These are phyloP conservation scores for Lasiosphaeris hirsuta DNA, from an alignment of 495 filamentous ascomycete genomes.

Conservation along the genomic window DNA sequence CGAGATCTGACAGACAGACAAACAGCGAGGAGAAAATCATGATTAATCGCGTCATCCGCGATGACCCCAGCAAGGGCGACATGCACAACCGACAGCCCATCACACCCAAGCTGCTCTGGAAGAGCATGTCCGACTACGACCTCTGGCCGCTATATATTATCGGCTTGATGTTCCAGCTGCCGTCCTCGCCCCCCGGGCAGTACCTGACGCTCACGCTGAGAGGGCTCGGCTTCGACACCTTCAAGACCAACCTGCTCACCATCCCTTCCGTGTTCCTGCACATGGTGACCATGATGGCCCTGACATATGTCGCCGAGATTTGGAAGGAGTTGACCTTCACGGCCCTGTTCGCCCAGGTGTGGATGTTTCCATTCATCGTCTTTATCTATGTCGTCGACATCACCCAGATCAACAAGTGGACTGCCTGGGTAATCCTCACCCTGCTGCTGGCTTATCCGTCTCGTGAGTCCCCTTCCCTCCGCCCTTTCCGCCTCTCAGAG, in stretches of 20 bases:
- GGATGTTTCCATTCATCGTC: slow-evolving; percentile 56
- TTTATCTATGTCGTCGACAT: slow-evolving; percentile 49
- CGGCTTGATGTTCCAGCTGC: slow-evolving; percentile 61
- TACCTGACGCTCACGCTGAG: slow-evolving; percentile 68
- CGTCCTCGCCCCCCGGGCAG: slow-evolving; percentile 49
- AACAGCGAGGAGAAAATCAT: slow-evolving; percentile 62
- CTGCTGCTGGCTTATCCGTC: slow-evolving; percentile 56
- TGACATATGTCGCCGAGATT: slow-evolving; percentile 52
- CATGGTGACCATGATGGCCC: slow-evolving; percentile 43
- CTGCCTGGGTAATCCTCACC: slow-evolving; percentile 54
- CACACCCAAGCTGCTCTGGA: slow-evolving; percentile 55
- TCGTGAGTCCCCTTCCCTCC: slow-evolving; percentile 33
- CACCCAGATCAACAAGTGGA: slow-evolving; percentile 48
- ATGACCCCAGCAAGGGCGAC: slow-evolving; percentile 65
- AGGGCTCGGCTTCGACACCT: slow-evolving; percentile 63
- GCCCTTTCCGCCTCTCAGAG: not conserved
- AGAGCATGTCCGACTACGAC: slow-evolving; percentile 65
- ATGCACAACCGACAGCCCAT: slow-evolving; percentile 63
- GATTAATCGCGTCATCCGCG: slow-evolving; percentile 68
- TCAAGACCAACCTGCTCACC: slow-evolving; percentile 57
- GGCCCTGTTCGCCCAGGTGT: slow-evolving; percentile 47
- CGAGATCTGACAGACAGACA: not conserved
- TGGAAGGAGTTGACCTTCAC: slow-evolving; percentile 48
- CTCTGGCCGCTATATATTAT: slow-evolving; percentile 72
- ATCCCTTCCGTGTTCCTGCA: slow-evolving; percentile 39